Evolutionary conservation across 768 basidiomycete species (phyloP).

Genomic region (Tricholoma sp.): DNA sequence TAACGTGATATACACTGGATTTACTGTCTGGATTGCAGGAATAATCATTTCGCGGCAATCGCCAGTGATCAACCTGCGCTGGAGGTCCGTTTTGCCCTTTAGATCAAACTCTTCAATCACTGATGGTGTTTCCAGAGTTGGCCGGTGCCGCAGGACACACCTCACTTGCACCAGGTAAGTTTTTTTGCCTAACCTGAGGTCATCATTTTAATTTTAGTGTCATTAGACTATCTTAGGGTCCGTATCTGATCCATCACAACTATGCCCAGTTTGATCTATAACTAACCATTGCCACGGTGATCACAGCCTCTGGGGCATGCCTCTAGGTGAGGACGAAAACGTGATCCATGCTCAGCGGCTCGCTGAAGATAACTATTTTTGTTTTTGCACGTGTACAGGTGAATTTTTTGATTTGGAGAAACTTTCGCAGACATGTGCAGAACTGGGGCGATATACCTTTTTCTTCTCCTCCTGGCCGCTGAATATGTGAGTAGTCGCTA

Average conservation of each 20-base stretch:
- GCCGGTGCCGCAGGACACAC: constrained; percentile 41
- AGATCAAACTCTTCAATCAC: constrained; percentile 2
- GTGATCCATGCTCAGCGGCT: not conserved
- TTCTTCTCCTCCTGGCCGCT: constrained; percentile 77
- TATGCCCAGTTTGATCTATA: not conserved
- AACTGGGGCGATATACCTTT: constrained; percentile 61
- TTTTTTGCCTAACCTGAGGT: not conserved
- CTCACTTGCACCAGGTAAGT: constrained; percentile 51
- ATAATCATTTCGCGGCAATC: constrained; percentile 69
- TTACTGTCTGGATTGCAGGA: constrained; percentile 33
- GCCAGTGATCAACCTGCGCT: constrained; percentile 65
- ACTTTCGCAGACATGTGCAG: constrained; percentile 50
- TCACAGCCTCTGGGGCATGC: constrained; percentile 65
- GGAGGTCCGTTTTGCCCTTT: constrained; percentile 37
- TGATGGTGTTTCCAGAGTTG: constrained; percentile 35
- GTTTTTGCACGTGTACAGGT: constrained; percentile 28
- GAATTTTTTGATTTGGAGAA: constrained; percentile 72
- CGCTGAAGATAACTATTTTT: not conserved
- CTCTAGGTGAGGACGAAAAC: constrained; percentile 40
- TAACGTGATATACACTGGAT: not conserved
- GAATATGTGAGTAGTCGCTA: constrained; percentile 48
- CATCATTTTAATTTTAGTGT: not conserved
- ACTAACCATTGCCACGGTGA: constrained; percentile 12
- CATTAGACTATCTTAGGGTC: constrained; percentile 56
- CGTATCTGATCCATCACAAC: constrained; percentile 15